Base-by-base conservation (phyloP, 2,329 filamentous ascomycete genomes). In the Penicillium corylophilum region DNA sequence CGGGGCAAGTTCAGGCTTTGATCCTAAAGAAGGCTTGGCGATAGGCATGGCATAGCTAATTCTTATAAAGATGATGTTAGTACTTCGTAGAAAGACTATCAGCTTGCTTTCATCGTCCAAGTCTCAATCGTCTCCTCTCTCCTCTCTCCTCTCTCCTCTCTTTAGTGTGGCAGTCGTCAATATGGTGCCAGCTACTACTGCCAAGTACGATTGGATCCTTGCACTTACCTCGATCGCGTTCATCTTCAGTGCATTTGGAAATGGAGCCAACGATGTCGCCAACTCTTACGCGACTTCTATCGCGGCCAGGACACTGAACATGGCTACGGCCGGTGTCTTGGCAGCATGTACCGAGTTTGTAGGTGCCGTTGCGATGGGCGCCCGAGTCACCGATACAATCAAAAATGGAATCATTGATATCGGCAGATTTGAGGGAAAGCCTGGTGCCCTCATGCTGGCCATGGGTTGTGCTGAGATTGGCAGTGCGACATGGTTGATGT, bases 271-370 rank as follows among this genome's bases (percentile, higher is more conserved):
- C 53, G 78, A 81, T 78, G 78, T 80, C 53, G 78, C 79, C 66
- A 82, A 81, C 63, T 74, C 78, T 0, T 82, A 79, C 66, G 79
- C 79, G 26, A 79, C 77, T 18, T 77, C 73, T 3, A 77, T 82
- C 29, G 78, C 78, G 13, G 79, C 79, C 4, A 69, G 73, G 23
- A 79, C 78, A 33, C 71, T 82, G 60, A 77, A 76, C 35, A 79
- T 81, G 77, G 70, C 73, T 44, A 77, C 79, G 63, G 79, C 73
- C 60, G 79, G 78, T 56, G 62, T 80, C 22, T 65, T 82, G 18
- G 73, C 78, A 47, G 70, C 74, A 23, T 57, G 74, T 52, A 80
- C 78, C 16, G 79, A 82, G 60, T 77, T 82, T 57, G 64, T 78
- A 12, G 79, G 79, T 50, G 79, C 79, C n/a, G 74, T 81, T 7